phyloP scores from a whole-genome alignment of 371 early-diverging fungal species.

The Coemansia sp. region DNA sequence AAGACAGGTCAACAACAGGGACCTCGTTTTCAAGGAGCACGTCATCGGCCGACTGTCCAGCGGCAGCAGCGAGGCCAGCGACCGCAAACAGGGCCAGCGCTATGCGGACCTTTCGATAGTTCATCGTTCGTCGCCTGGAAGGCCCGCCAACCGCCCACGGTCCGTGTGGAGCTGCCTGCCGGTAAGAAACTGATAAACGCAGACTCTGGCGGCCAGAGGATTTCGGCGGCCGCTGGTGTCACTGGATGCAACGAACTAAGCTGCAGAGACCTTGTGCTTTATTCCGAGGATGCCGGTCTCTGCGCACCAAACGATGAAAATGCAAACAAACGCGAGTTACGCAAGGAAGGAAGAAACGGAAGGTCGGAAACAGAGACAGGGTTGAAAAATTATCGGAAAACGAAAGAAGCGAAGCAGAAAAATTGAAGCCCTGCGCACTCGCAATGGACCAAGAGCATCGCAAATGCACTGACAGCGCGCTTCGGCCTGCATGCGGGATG shows the following conservation, averaged over 20 bases:
- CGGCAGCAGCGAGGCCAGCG: slow-evolving; percentile 16
- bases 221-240: too few relatives aligned
- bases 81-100: slow-evolving; percentile 33
- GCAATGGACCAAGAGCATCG: not conserved
- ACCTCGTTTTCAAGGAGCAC: not conserved
- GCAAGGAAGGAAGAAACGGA: not conserved
- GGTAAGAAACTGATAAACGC: too few relatives aligned
- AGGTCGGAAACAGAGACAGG: not conserved
- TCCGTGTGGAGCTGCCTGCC: too few relatives aligned
- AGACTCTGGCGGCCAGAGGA: too few relatives aligned
- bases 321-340: slow-evolving; percentile 4
- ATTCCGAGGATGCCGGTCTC: not conserved
- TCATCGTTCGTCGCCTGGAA: slow-evolving; percentile 15
- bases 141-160: not conserved
- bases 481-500: slow-evolving; percentile 5
- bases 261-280: too few relatives aligned
- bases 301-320: not conserved
- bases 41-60: slow-evolving; percentile 2
- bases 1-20: not conserved
- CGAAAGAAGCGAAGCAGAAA: not conserved
- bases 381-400: not conserved
- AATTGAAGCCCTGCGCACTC: not conserved
- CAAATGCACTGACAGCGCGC: not conserved
- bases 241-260: too few relatives aligned
- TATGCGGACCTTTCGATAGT: slow-evolving; percentile 27